Evolutionary conservation across 2,329 filamentous ascomycete species (phyloP), one percentile per base, ranked within the genome.

Genomic region (Fusarium sp.): DNA sequence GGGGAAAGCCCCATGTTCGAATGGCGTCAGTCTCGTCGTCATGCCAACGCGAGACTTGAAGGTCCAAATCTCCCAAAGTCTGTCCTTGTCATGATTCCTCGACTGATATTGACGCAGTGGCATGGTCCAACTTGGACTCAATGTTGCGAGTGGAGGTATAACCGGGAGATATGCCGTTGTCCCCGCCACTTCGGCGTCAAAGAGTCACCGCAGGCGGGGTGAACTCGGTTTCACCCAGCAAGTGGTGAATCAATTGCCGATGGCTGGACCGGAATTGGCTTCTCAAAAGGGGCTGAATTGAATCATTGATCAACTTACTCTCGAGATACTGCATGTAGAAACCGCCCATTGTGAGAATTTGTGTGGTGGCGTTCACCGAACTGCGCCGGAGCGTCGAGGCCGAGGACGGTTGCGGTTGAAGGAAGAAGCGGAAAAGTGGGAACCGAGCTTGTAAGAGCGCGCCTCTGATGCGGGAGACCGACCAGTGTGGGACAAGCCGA

Each of bases 271-370:
- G 64, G 13, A 68, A 79, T 78, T 79, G 73, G 50, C 61, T 54
- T 42, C 54, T 29, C 62, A 69, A 40, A 73, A 71, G 20, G 59
- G 29, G 50, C 52, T 58, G n/a, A n/a, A 24, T 38, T 57, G 61
- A 62, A 70, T 61, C 63, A 64, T 75, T 74, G 62, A 70, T 47
- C 60, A 77, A 92, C 91, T 90, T 91, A 93, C 92, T 93, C 81
- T 92, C 90, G 75, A 93, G 86, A 82, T 93, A 93, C 79, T 93
- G 91, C 87, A 92, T 92, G 80, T 92, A 92, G 80, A 91, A 92
- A 74, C 90, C 90, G 77, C 86, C 87, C 90, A 92, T 92, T 72
- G 77, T 87, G 81, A 65, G 76, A 71, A 73, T 76, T 66, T 56
- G 69, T 69, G 27, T 67, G 70, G 31, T 69, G 64, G 37, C 27